Percentiles rank a stretch among this genome's conserved stretches.
Conservation (phyloP, 225 moss, liverwort and hornwort species). For the Pleurozium schreberi region DNA sequence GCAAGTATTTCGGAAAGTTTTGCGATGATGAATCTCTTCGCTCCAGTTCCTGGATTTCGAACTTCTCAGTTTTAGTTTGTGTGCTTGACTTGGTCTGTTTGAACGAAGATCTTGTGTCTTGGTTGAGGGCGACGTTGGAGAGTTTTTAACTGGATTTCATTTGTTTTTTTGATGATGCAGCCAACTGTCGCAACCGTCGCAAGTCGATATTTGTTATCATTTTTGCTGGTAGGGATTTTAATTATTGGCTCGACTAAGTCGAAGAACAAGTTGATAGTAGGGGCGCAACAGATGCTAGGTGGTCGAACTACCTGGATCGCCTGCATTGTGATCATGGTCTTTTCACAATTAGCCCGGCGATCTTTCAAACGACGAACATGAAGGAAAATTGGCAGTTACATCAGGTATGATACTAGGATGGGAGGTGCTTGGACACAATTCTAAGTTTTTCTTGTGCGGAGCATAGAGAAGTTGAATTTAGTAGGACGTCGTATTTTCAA, state of each 20-base stretch:
- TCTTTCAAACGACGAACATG: slow-evolving; percentile 12
- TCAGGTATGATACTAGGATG: slow-evolving; percentile 3
- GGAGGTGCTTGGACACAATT: neutral
- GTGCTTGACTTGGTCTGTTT: neutral
- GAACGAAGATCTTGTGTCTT: neutral
- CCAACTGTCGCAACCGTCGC: slow-evolving; percentile 13
- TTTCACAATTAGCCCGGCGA: slow-evolving; percentile 31
- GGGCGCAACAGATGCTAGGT: slow-evolving; percentile 21
- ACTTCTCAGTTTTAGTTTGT: neutral
- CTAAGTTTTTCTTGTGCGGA: neutral
- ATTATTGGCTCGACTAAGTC: slow-evolving; percentile 23
- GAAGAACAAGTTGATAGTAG: slow-evolving; percentile 13
- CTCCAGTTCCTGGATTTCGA: neutral
- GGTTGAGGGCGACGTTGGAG: neutral
- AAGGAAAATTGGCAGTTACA: neutral
- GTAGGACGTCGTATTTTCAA: neutral
- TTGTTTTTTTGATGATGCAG: slow-evolving; percentile 14
- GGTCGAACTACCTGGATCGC: slow-evolving; percentile 28
- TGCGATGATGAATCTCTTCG: neutral
- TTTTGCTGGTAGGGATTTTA: slow-evolving; percentile 19
- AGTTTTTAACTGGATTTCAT: neutral
- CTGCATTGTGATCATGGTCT: slow-evolving; percentile 20
- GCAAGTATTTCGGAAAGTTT: neutral
- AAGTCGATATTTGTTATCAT: slow-evolving; percentile 19
- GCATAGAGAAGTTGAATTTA: neutral